phyloP scores from a whole-genome alignment of 1,284 basidiomycete species.

The Ceratobasidium sp. region DNA sequence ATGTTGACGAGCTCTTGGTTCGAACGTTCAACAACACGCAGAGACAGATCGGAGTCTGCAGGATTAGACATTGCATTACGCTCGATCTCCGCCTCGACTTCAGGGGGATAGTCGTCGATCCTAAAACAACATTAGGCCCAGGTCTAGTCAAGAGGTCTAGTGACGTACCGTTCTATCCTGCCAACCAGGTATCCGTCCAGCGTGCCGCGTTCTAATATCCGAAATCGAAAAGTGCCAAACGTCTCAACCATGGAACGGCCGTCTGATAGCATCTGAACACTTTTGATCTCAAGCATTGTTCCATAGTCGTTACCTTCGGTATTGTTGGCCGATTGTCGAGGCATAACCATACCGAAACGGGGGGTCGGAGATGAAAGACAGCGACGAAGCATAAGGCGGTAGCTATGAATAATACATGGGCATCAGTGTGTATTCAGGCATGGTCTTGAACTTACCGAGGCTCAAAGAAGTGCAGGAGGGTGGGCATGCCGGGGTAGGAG shows the following conservation, averaged over 20 bases:
- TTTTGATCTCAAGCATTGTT: slow-evolving; percentile 90
- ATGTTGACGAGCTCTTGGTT: slow-evolving; percentile 75
- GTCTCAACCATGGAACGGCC: slow-evolving; percentile 91
- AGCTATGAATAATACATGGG: slow-evolving; percentile 52
- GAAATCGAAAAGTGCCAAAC: slow-evolving; percentile 83
- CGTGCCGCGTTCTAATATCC: slow-evolving; percentile 79
- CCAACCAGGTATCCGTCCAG: slow-evolving; percentile 91
- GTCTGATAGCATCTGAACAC: slow-evolving; percentile 86
- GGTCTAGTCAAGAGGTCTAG: not conserved
- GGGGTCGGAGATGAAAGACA: slow-evolving; percentile 79
- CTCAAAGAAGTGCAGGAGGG: slow-evolving; percentile 90
- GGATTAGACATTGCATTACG: slow-evolving; percentile 43
- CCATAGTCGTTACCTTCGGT: slow-evolving; percentile 70
- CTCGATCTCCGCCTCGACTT: slow-evolving; percentile 56
- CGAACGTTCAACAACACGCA: slow-evolving; percentile 52
- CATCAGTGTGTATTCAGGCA: slow-evolving; percentile 16
- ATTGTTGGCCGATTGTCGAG: slow-evolving; percentile 52
- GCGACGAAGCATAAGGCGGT: slow-evolving; percentile 92
- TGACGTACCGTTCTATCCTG: slow-evolving; percentile 68
- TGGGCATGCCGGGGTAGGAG: slow-evolving; percentile 89
- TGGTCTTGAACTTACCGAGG: slow-evolving; percentile 61
- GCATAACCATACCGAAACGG: slow-evolving; percentile 91
- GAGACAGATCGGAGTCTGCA: slow-evolving; percentile 4
- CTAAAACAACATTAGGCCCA: slow-evolving; percentile 44
- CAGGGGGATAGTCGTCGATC: slow-evolving; percentile 63